A percentile compares a stretch with the other conserved stretches of the same genome.
phyloP scores from a whole-genome alignment of 495 filamentous ascomycete genomes.

The Hypoxylon crocopeplum region DNA sequence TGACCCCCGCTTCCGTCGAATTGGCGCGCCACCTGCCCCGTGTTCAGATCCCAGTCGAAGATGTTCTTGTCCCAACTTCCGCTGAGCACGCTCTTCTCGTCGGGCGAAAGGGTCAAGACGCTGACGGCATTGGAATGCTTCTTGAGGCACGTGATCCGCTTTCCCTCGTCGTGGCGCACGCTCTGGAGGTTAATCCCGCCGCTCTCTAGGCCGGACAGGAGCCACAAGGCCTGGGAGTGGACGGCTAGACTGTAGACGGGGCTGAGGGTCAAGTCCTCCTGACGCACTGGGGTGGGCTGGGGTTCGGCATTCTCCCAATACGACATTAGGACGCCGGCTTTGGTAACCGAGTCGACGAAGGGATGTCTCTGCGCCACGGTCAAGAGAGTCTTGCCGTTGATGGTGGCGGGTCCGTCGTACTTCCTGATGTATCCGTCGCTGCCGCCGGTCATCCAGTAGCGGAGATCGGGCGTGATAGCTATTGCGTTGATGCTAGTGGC shows the following conservation, averaged over 20 bases:
- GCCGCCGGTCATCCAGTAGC: slow-evolving; percentile 93
- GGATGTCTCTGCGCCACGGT: slow-evolving; percentile 97
- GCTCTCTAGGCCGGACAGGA: slow-evolving; percentile 86
- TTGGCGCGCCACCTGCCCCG: slow-evolving; percentile 73
- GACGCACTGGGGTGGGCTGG: slow-evolving; percentile 46
- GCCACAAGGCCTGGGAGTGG: slow-evolving; percentile 88
- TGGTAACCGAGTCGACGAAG: slow-evolving; percentile 96
- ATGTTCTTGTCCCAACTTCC: slow-evolving; percentile 97
- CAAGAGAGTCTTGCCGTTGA: slow-evolving; percentile 90
- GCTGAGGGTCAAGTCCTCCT: slow-evolving; percentile 67
- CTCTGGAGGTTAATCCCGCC: slow-evolving; percentile 93
- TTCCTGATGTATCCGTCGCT: slow-evolving; percentile 94
- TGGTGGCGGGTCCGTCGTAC: slow-evolving; percentile 93
- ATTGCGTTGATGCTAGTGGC: slow-evolving; percentile 95
- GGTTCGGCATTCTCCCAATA: slow-evolving; percentile 92
- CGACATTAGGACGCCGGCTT: slow-evolving; percentile 88
- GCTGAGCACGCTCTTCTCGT: slow-evolving; percentile 87
- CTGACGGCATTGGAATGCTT: slow-evolving; percentile 93
- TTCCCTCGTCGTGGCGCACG: slow-evolving; percentile 94
- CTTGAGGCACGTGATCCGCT: slow-evolving; percentile 77
- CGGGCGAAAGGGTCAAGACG: slow-evolving; percentile 78
- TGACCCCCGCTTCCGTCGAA: slow-evolving; percentile 82
- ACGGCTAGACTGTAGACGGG: slow-evolving; percentile 94
- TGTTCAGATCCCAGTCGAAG: slow-evolving; percentile 95
- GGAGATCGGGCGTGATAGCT: slow-evolving; percentile 90